Percentiles rank a stretch among this genome's conserved stretches.
Conservation (phyloP, 768 basidiomycete genomes). For the Termitomyces eurrhizus region DNA sequence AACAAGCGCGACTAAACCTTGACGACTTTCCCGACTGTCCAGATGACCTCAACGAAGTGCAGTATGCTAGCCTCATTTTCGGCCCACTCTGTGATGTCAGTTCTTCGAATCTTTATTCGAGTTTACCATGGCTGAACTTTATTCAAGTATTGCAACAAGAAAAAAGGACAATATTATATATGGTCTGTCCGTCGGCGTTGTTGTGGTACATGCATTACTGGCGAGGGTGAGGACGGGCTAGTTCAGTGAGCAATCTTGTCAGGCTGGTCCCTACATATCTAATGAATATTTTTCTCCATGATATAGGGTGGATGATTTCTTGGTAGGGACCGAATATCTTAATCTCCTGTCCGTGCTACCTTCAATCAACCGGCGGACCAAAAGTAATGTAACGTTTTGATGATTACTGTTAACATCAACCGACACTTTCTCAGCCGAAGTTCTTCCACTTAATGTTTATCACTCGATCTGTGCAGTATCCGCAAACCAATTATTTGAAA, state of each 20-base stretch:
- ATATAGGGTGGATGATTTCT: not conserved
- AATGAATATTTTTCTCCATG: not conserved
- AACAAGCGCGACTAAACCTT: conserved; percentile 4
- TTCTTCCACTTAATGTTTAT: not conserved
- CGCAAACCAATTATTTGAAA: not conserved
- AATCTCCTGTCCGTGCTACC: not conserved
- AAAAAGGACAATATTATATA: conserved; percentile 3
- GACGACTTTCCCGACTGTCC: conserved; percentile 11
- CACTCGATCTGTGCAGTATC: not conserved
- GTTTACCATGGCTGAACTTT: not conserved
- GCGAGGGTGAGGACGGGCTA: not conserved
- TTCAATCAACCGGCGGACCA: not conserved
- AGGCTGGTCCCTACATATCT: not conserved
- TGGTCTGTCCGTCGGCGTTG: conserved; percentile 10
- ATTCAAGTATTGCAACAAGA: conserved; percentile 2
- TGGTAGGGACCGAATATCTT: not conserved
- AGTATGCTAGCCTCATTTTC: conserved; percentile 2
- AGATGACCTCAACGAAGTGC: conserved; percentile 6
- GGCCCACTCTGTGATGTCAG: conserved; percentile 5
- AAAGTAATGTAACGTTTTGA: not conserved
- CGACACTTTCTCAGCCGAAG: not conserved
- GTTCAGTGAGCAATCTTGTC: not conserved
- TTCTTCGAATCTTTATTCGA: not conserved
- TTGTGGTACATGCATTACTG: conserved; percentile 9
- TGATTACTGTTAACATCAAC: not conserved